Percentiles rank a stretch among this genome's conserved stretches.
phyloP scores from a whole-genome alignment of 192 early-diverging fungal genomes.

The Coemansia sp. region DNA sequence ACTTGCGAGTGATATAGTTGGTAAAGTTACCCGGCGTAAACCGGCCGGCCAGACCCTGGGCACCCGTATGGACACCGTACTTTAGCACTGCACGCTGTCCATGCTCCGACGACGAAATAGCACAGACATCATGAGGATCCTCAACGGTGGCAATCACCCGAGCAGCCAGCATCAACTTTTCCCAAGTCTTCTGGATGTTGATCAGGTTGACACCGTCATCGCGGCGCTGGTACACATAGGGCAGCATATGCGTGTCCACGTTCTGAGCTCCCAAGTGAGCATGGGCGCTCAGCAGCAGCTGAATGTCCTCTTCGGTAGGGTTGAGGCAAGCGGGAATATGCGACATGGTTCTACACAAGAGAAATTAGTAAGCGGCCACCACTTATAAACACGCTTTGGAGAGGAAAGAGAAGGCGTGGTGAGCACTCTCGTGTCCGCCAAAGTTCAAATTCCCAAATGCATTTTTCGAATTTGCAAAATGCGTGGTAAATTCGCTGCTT shows the following conservation, averaged over 20 bases:
- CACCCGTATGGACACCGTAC: slow-evolving; percentile 97
- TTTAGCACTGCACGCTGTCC: slow-evolving; percentile 99
- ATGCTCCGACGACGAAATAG: slow-evolving; percentile 94
- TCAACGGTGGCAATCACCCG: slow-evolving; percentile 98
- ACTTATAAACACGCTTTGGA: no score
- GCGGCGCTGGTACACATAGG: slow-evolving; percentile 97
- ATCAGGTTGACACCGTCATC: slow-evolving; percentile 97
- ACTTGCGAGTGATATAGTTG: slow-evolving; percentile 99
- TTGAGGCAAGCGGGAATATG: slow-evolving; percentile 57
- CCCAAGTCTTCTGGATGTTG: slow-evolving; percentile 99
- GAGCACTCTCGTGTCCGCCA: no score
- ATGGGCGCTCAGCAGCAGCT: slow-evolving; percentile 93
- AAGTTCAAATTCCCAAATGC: no score
- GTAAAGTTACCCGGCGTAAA: slow-evolving; percentile 99
- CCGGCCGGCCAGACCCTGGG: slow-evolving; percentile 98
- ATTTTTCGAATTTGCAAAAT: no score
- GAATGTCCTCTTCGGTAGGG: slow-evolving; percentile 90
- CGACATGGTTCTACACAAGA: slow-evolving; percentile 50
- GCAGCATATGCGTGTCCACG: slow-evolving; percentile 87
- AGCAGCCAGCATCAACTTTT: slow-evolving; percentile 98
- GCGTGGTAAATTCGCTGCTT: no score
- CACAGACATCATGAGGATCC: slow-evolving; percentile 96
- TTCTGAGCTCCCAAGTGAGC: slow-evolving; percentile 99
- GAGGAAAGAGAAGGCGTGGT: no score
- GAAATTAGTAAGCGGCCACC: no score